Evolutionary conservation across 441 rosid genomes (phyloP), one percentile per base, ranked within the genome.

Genomic region (Syzygium syzygioides): DNA sequence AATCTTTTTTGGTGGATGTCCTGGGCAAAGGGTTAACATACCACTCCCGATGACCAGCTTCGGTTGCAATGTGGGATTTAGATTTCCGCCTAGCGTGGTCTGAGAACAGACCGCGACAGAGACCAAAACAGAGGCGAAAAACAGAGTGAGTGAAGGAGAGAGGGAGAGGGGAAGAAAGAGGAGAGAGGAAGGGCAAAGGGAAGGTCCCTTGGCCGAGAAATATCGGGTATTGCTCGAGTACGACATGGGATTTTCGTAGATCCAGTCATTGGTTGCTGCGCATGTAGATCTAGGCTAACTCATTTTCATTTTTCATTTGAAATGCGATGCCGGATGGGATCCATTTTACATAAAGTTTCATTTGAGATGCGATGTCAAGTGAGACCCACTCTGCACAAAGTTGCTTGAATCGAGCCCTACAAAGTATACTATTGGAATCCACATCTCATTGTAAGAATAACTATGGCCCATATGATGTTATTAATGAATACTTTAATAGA

Each of bases 221-320:
- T 57, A 57, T 1, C 0, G 23, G 76, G 23, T 30, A 19, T 18
- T 4, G 1, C 41, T 7, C 2, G 9, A 5, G 66, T 0, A 0
- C 32, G 0, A 14, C 4, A 14, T 60, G 79, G 6, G 79, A 66
- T 32, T 66, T 66, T 66, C 11, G 12, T 66, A 4, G 19, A 66
- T 32, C 7, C 41, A 18, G 2, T 66, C 14, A 2, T 18, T 13
- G 2, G 37, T 9, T 18, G 13, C 3, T 4, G 5, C 10, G 0
- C 32, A 3, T 32, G 0, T 41, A 9, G 14, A 19, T 7, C 7
- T 0, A 1, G 19, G 48, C 4, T 23, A 4, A 68, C 0, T 68
- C 26, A 5, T 34, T 19, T 19, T 68, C 4, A 7, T 68, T 68
- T 18, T 34, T 68, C 2, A 18, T 0, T 34, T 19, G 8, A 5